Evolutionary conservation across 495 filamentous ascomycete genomes (phyloP), one percentile per base, ranked within the genome.

Genomic region (Diplogelasinospora grovesii): DNA sequence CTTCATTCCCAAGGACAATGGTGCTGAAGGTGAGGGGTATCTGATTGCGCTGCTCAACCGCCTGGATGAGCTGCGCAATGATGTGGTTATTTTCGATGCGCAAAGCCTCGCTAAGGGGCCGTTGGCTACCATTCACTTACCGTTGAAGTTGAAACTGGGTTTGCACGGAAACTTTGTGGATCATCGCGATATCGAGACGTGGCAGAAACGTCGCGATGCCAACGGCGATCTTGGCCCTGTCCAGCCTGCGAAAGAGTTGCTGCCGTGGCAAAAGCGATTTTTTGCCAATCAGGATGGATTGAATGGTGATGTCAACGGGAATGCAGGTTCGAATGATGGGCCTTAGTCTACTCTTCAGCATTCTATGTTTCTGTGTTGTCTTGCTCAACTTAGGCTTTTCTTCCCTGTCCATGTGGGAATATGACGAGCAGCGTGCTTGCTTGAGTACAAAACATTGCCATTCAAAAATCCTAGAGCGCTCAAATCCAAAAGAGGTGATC

Each of bases 41-140:
- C 46, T 80, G 8, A 64, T 75, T 9, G 68, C 64, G 11, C 59
- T 80, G 22, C 57, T 77, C 24, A 80, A 78, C 43, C 71, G 73
- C 45, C 61, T 73, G 11, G 69, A 69, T 29, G 59, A 61, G 19
- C 56, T 75, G 36, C 50, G 59, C 10, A 75, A 71, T 45, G 72
- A 75, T 35, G 53, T 77, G 9, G 58, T 69, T 22, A 66, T 77
- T 21, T 60, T 74, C 42, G 73, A 77, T 43, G 63, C 65, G 11
- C 54, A 54, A 48, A 45, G 71, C 23, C 46, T 77, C 0, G 46
- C 51, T 0, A 54, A 58, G 31, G 71, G 67, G 0, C 69, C 73
- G 9, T 16, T 73, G 11, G 70, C 70, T 0, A 63, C 65, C 0
- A 54, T 75, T 18, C 65, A 70, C 27, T 30, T 73, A 21, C 69